Conservation (phyloP, 1,139 yeast genomes). For the Zygosaccharomyces sapae region DNA sequence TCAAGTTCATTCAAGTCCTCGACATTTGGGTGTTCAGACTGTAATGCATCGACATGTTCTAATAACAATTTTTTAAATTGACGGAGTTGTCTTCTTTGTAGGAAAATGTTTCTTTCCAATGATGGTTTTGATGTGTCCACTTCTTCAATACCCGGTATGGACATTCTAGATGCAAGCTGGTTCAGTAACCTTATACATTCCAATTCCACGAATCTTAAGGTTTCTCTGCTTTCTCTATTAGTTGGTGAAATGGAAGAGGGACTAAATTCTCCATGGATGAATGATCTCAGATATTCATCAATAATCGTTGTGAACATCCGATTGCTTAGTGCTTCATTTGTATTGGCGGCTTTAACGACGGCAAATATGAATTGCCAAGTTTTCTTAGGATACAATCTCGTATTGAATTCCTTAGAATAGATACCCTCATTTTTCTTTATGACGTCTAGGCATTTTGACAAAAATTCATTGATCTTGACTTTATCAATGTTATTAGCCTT, state of each 20-base stretch:
- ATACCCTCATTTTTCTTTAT: conserved; percentile 16
- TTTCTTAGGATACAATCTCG: conserved; percentile 14
- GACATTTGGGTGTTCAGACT: conserved; percentile 1
- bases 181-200: conserved; percentile 26
- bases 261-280: conserved; percentile 15
- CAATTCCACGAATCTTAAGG: conserved; percentile 21
- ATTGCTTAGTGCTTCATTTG: conserved; percentile 8
- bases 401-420: conserved; percentile 11
- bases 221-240: conserved; percentile 1
- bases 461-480: conserved; percentile 11
- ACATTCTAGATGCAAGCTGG: conserved; percentile 15
- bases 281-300: conserved; percentile 21
- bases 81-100: conserved; percentile 10
- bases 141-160: conserved; percentile 11
- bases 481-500: conserved; percentile 12
- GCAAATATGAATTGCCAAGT: conserved; percentile 20
- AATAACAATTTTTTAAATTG: conserved; percentile 12
- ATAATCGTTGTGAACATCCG: conserved; percentile 11
- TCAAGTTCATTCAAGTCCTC: conserved; percentile 8
- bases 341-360: conserved; percentile 14
- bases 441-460: conserved; percentile 17
- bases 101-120: conserved; percentile 9
- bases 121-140: conserved; percentile 6
- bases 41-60: conserved; percentile 9
- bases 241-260: neutral